Evolutionary conservation across 164 flowering plant genomes (phyloP), one percentile per base, ranked within the genome.

Genomic region (Aristolochia californica): DNA sequence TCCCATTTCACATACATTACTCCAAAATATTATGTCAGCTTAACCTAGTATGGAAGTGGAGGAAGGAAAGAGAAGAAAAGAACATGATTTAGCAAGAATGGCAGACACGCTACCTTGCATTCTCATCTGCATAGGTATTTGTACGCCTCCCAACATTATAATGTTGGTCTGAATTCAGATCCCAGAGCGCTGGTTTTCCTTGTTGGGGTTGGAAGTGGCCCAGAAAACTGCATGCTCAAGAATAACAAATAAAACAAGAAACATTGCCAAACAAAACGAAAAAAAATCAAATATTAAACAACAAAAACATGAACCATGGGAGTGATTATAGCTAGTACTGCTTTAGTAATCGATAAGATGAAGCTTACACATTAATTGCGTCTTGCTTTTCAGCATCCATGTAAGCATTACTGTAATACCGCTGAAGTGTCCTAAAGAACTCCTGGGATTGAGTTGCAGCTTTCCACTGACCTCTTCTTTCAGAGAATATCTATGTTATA

Each of bases 381-480:
- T 82, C 81, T 72, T 94, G 99, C 65, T 94, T 94, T 70, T 82
- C 93, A 60, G 82, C 80, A 78, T 94, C 99, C 95, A 85, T 71
- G 72, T 84, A 94, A 34, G 95, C 83, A 71, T 87, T 94, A 65
- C 80, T 90, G 58, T 79, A 90, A 66, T 79, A 87, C 2, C 97
- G 87, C 56, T 88, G 97, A 45, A 94, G 71, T 45, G 89, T 80
- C 80, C 93, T 77, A 38, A 90, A 75, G 55, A 94, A 75, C 56
- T 94, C 99, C 60, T 90, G 93, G 20, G 95, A 84, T 50, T 83
- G 96, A 5, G 84, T 82, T 54, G 95, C 89, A 27, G 93, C 83
- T 72, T 78, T 90, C 95, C 95, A 87, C 49, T 90, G 96, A 61
- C 99, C 99, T 70, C 96, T 80, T 73, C 78, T 80, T 70, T 83